A percentile compares a stretch with the other conserved stretches of the same genome.
Evolutionary conservation across 192 early-diverging fungal genomes (phyloP).

Genomic region (Anaeromyces robustus): DNA sequence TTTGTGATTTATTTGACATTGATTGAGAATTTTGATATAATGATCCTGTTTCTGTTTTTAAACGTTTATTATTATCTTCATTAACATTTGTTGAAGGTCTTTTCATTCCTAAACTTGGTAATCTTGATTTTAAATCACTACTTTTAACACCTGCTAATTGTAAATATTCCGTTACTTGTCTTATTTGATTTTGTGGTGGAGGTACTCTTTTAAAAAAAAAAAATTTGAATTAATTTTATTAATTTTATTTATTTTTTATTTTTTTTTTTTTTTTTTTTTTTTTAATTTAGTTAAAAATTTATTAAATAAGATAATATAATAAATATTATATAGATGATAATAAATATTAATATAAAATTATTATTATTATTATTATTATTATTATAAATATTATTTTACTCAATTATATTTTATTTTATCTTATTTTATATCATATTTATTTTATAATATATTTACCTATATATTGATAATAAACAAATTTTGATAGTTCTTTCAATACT

Average conservation of each 20-base stretch:
- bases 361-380: no score
- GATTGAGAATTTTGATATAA: background rate
- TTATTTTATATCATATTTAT: no score
- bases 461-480: background rate
- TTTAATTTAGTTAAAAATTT: no score
- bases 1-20: background rate
- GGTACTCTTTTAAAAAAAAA: background rate
- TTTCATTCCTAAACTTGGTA: background rate
- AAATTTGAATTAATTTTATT: no score
- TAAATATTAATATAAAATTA: no score
- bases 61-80: background rate
- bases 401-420: no score
- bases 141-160: background rate
- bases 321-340: no score
- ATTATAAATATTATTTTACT: no score
- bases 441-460: background rate
- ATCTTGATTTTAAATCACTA: background rate
- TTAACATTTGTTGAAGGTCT: background rate
- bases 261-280: no score
- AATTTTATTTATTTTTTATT: no score
- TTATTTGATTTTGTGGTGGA: background rate
- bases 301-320: no score
- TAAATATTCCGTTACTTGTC: background rate
- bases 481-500: background rate
- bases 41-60: background rate